A percentile compares a stretch with the other conserved stretches of the same genome.
phyloP scores from a whole-genome alignment of 768 basidiomycete species.

The Collybiopsis confluens region DNA sequence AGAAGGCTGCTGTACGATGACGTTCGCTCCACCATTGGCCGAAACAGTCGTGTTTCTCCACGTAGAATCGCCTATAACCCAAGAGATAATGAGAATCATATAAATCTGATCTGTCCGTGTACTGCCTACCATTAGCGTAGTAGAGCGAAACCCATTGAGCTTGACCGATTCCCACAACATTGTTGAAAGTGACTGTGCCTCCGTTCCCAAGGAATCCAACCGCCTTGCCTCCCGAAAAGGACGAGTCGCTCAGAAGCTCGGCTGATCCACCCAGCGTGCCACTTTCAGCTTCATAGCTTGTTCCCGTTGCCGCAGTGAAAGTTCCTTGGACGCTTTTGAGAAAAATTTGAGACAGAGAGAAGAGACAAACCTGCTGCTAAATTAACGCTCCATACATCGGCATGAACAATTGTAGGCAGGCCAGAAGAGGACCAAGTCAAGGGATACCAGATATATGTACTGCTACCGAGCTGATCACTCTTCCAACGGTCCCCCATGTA shows the following conservation, averaged over 20 bases:
- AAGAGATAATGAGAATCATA: no score
- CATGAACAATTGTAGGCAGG: constrained; percentile 46
- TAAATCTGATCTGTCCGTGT: no score
- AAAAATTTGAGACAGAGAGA: background rate
- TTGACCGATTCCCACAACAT: constrained; percentile 48
- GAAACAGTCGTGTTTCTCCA: constrained; percentile 61
- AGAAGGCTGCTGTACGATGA: constrained; percentile 54
- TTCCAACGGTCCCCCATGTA: constrained; percentile 69
- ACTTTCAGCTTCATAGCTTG: constrained; percentile 51
- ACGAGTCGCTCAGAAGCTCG: constrained; percentile 33
- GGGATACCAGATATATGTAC: constrained; percentile 60
- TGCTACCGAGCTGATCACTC: constrained; percentile 47
- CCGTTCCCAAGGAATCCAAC: constrained; percentile 55
- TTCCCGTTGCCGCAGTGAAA: constrained; percentile 45
- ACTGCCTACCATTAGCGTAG: constrained; percentile 45
- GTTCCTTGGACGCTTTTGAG: constrained; percentile 29
- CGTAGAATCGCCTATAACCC: constrained; percentile 47
- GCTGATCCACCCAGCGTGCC: constrained; percentile 47
- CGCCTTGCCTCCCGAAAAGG: constrained; percentile 49
- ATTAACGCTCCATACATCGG: constrained; percentile 57
- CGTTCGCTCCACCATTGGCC: constrained; percentile 54
- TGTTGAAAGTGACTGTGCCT: constrained; percentile 51
- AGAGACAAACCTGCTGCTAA: constrained; percentile 33
- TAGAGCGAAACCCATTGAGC: constrained; percentile 60
- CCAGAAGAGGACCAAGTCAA: constrained; percentile 48